These are phyloP conservation scores for Saitozyma podzolica DNA, from an alignment of 768 basidiomycete species.

Conservation along the genomic window DNA sequence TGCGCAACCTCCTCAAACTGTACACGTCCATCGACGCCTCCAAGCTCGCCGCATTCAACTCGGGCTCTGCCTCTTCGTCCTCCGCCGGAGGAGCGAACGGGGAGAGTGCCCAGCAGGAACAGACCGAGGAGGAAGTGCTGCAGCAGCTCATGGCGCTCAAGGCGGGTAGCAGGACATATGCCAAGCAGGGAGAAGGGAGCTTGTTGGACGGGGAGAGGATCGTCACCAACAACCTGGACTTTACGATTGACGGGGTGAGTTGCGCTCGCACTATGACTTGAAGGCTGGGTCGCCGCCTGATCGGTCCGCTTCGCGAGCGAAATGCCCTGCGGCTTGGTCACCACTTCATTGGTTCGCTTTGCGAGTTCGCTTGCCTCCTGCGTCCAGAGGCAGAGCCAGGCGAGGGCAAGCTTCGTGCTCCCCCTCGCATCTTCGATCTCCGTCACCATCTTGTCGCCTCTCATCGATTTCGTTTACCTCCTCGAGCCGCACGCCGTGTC, in stretches of 20 bases:
- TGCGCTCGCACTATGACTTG: no score
- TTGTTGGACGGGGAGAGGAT: constrained; percentile 82
- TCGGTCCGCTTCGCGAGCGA: no score
- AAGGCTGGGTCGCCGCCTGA: no score
- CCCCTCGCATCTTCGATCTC: no score
- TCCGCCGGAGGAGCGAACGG: no score
- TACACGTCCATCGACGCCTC: constrained; percentile 90
- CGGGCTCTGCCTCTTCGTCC: constrained; percentile 3
- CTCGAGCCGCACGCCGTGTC: neutral
- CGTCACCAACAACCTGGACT: constrained; percentile 90
- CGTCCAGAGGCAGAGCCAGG: no score
- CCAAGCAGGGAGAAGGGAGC: constrained; percentile 53
- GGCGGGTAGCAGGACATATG: constrained; percentile 70
- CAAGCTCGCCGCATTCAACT: constrained; percentile 85
- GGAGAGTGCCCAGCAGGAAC: constrained; percentile 15
- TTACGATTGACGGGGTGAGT: constrained; percentile 86
- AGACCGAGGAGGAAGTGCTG: constrained; percentile 87
- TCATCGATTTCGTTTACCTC: neutral
- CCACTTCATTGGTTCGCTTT: no score
- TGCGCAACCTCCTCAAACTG: constrained; percentile 88
- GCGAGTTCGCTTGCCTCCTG: no score
- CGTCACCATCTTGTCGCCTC: no score
- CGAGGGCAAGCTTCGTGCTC: neutral
- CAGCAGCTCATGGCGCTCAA: constrained; percentile 98
- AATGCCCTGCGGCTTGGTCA: no score